Conservation (phyloP, 176 grass and related monocot species). For the Cymbopogon citratus region DNA sequence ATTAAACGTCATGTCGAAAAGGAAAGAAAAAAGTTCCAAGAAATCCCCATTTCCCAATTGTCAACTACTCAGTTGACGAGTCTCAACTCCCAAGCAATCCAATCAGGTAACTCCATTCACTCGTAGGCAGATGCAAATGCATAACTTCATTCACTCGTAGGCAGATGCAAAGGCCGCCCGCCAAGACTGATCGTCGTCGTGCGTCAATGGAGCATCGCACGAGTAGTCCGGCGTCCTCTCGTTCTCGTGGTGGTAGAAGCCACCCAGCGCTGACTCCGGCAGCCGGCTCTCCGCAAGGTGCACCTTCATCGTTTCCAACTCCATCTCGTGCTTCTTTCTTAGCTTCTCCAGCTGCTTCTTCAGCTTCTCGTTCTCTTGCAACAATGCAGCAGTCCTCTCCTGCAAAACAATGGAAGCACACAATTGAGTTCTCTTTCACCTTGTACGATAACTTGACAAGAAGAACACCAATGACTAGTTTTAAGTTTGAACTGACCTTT, state of each 20-base stretch:
- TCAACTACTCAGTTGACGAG: slow-evolving; percentile 51
- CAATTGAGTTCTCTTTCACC: too few species aligned
- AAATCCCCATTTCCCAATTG: too few species aligned
- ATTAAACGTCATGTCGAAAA: too few species aligned
- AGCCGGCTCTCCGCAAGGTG: slow-evolving; percentile 87
- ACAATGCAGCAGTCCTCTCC: slow-evolving; percentile 41
- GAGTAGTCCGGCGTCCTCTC: slow-evolving; percentile 26
- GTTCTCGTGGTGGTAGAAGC: slow-evolving; percentile 42
- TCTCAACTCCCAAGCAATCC: neutral
- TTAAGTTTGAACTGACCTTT: slow-evolving; percentile 35
- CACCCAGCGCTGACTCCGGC: slow-evolving; percentile 71
- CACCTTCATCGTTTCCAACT: slow-evolving; percentile 89
- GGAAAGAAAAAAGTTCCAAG: too few species aligned
- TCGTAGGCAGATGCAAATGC: slow-evolving; percentile 68
- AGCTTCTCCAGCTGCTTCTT: slow-evolving; percentile 84
- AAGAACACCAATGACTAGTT: neutral
- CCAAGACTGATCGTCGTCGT: slow-evolving; percentile 78
- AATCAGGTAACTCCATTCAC: slow-evolving; percentile 18
- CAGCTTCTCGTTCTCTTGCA: slow-evolving; percentile 77
- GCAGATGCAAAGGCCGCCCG: slow-evolving; percentile 66
- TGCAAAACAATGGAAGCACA: slow-evolving; percentile 22
- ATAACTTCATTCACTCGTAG: slow-evolving; percentile 48
- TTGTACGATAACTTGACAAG: too few species aligned
- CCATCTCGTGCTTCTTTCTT: slow-evolving; percentile 80
- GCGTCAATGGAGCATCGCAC: neutral